phyloP scores from a whole-genome alignment of 2,329 filamentous ascomycete species.

The Sarocladiaceae sp. region DNA sequence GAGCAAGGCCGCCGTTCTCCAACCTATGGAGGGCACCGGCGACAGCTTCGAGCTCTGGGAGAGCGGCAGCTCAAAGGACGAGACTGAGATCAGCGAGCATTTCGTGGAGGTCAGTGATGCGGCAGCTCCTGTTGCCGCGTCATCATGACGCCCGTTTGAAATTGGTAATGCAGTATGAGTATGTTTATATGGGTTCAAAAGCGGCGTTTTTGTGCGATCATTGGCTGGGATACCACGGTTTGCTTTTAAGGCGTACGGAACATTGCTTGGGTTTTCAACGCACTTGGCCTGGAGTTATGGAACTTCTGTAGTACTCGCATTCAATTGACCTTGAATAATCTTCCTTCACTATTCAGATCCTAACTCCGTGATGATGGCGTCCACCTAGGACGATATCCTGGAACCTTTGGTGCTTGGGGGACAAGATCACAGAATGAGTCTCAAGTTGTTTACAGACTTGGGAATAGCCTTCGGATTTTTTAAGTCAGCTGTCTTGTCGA shows the following conservation, averaged over 20 bases:
- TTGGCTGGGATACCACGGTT: constrained; percentile 5
- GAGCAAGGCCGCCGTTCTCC: constrained; percentile 40
- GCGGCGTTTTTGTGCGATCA: no score
- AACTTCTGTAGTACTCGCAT: constrained; percentile 1
- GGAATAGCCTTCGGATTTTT: no score
- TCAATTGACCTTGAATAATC: no score
- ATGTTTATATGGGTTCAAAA: no score
- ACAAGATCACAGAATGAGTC: no score
- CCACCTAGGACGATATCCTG: no score
- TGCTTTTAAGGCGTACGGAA: not conserved
- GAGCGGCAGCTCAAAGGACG: constrained; percentile 59
- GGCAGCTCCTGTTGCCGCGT: not conserved
- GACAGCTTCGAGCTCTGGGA: constrained; percentile 66
- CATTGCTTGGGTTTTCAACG: not conserved
- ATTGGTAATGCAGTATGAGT: not conserved
- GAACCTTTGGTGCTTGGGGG: no score
- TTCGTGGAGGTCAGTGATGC: not conserved
- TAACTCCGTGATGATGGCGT: no score
- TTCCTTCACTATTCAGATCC: no score
- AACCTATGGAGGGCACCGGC: constrained; percentile 52
- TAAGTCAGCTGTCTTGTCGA: no score
- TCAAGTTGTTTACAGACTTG: no score
- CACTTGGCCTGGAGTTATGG: not conserved
- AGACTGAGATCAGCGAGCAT: constrained; percentile 19
- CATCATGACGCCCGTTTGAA: constrained; percentile 2